phyloP scores from a whole-genome alignment of 305 asterid species.

The Fraxinus sp. region DNA sequence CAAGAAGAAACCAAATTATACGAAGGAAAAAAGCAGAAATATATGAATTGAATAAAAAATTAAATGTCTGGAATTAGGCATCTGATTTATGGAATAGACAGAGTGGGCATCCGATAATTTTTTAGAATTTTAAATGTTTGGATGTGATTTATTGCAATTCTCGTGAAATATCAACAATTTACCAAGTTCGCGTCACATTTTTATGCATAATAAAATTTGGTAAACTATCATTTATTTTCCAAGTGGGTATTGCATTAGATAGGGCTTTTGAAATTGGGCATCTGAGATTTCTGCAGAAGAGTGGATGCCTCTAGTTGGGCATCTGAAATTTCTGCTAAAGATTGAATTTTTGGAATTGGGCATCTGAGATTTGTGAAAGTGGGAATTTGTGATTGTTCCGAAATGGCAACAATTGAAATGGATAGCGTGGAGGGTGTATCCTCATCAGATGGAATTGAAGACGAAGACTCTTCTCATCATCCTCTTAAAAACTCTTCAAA shows the following conservation, averaged over 20 bases:
- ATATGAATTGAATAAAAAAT: background rate
- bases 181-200: background rate
- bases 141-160: background rate
- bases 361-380: constrained; percentile 20
- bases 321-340: constrained; percentile 22
- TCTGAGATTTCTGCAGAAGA: constrained; percentile 22
- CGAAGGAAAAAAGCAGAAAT: constrained; percentile 18
- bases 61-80: background rate
- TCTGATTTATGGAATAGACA: background rate
- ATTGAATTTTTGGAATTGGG: constrained; percentile 15
- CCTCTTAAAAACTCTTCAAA: constrained; percentile 47
- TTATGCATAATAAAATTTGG: background rate
- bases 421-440: constrained; percentile 78
- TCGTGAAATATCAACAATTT: background rate
- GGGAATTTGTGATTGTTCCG: background rate
- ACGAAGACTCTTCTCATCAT: constrained; percentile 52
- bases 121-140: background rate
- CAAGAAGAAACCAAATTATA: constrained; percentile 27
- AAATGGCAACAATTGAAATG: constrained; percentile 62
- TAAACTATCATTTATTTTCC: background rate
- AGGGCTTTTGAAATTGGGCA: constrained; percentile 17
- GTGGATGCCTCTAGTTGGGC: constrained; percentile 19
- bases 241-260: background rate
- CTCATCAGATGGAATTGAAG: constrained; percentile 66
- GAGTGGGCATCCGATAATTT: background rate